phyloP scores from a whole-genome alignment of 169 alveolate genomes.

The Blepharisma undulans region DNA sequence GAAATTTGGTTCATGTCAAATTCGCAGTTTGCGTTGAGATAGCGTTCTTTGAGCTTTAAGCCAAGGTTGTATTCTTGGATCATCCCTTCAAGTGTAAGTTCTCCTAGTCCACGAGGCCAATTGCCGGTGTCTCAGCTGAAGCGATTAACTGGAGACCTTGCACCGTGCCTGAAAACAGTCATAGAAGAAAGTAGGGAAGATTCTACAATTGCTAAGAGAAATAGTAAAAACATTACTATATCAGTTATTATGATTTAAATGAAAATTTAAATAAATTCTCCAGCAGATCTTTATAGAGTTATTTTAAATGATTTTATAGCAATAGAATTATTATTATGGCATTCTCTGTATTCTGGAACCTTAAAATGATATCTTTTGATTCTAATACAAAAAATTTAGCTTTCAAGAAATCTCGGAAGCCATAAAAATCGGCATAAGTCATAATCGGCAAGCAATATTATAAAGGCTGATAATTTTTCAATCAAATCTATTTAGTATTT shows the following conservation, averaged over 20 bases:
- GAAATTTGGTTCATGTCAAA: neutral
- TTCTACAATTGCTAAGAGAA: neutral
- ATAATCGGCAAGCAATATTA: too few species aligned
- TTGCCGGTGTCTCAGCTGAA: neutral
- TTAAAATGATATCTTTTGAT: too few species aligned
- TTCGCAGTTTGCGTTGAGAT: neutral
- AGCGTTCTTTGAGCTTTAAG: neutral
- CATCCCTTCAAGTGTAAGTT: slow-evolving; percentile 23
- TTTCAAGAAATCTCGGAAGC: too few species aligned
- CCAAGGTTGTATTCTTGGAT: neutral
- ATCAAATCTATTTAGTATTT: too few species aligned
- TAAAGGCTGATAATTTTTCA: too few species aligned
- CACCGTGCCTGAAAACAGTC: slow-evolving; percentile 43
- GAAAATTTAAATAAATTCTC: neutral
- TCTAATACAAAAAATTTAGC: too few species aligned
- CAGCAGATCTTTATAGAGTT: neutral
- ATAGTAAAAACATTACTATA: neutral
- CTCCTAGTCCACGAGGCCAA: slow-evolving; percentile 23
- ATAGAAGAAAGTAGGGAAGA: neutral
- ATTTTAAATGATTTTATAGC: too few species aligned
- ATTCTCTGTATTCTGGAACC: too few species aligned
- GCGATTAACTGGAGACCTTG: slow-evolving; percentile 22
- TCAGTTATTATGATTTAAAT: neutral
- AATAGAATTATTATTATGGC: too few species aligned
- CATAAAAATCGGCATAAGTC: too few species aligned